Percentiles rank a stretch among this genome's conserved stretches.
These are phyloP conservation scores for Oxyria digyna DNA, from an alignment of 148 eudicot species.

Conservation along the genomic window DNA sequence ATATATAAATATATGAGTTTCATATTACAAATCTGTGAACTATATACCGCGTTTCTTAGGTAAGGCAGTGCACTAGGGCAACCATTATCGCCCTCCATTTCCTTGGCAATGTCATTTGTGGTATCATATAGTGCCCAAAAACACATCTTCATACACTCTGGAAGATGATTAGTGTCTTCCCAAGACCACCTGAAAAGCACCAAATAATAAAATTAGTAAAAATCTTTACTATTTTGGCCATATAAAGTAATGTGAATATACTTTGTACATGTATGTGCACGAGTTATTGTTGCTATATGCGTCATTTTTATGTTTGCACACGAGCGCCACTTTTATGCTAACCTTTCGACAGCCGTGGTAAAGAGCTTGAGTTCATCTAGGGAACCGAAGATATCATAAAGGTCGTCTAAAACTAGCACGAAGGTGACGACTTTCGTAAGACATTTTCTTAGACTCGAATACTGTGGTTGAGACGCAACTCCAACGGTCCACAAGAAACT, in stretches of 20 bases:
- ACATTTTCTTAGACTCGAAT: constrained; percentile 30
- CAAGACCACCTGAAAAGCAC: constrained; percentile 30
- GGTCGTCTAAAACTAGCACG: constrained; percentile 35
- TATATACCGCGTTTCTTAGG: constrained; percentile 24
- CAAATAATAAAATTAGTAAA: not conserved
- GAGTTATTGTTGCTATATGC: too few relatives aligned
- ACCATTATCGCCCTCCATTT: constrained; percentile 25
- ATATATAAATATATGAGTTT: too few relatives aligned
- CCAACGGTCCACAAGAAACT: constrained; percentile 44
- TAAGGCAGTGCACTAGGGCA: constrained; percentile 13
- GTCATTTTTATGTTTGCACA: too few relatives aligned
- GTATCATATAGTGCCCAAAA: constrained; percentile 20
- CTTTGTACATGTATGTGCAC: too few relatives aligned
- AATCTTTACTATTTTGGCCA: too few relatives aligned
- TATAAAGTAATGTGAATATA: too few relatives aligned
- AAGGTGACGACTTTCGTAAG: constrained; percentile 28
- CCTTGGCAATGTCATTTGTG: constrained; percentile 26
- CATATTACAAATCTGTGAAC: not conserved
- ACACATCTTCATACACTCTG: constrained; percentile 36
- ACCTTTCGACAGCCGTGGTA: constrained; percentile 35
- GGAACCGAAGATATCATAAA: constrained; percentile 43
- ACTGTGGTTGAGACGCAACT: constrained; percentile 31
- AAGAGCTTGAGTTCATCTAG: constrained; percentile 28
- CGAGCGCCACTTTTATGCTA: too few relatives aligned
- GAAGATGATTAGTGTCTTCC: constrained; percentile 24